These are phyloP conservation scores for Pyricularia pennisetigena DNA, from an alignment of 2,329 filamentous ascomycete genomes.

Conservation along the genomic window DNA sequence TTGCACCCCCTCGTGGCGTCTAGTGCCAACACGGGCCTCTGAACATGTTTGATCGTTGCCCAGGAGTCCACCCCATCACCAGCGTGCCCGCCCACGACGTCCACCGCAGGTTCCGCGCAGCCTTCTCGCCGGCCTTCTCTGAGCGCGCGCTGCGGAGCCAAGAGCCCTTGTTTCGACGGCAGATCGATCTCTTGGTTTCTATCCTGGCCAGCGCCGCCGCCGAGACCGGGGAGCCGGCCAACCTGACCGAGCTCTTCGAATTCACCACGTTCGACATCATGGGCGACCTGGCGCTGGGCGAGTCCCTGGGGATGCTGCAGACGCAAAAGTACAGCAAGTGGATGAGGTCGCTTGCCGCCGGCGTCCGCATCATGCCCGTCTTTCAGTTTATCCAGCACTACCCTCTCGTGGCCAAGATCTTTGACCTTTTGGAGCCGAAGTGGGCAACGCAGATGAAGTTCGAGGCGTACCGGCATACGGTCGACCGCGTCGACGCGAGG, in stretches of 20 bases:
- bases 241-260: slow-evolving; percentile 5
- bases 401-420: background rate
- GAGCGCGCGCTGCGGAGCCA: slow-evolving; percentile 27
- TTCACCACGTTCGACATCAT: slow-evolving; percentile 4
- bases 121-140: slow-evolving; percentile 28
- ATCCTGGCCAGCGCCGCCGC: slow-evolving; percentile 11
- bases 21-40: background rate
- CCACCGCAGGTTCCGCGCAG: slow-evolving; percentile 20
- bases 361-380: background rate
- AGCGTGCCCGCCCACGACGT: slow-evolving; percentile 12
- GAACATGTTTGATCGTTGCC: background rate
- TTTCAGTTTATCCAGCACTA: slow-evolving; percentile 3
- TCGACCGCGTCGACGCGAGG: background rate
- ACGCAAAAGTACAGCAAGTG: slow-evolving; percentile 11
- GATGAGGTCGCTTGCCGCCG: slow-evolving; percentile 8
- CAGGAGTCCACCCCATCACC: background rate
- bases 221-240: background rate
- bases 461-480: background rate
- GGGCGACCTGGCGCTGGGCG: slow-evolving; percentile 8
- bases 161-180: slow-evolving; percentile 25
- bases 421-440: background rate
- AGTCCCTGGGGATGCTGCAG: slow-evolving; percentile 11
- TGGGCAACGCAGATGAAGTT: background rate
- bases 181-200: slow-evolving; percentile 24
- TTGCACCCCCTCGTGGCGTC: background rate